Base-by-base conservation (phyloP, 2,329 filamentous ascomycete species). In the Aspergillus quadricinctus region DNA sequence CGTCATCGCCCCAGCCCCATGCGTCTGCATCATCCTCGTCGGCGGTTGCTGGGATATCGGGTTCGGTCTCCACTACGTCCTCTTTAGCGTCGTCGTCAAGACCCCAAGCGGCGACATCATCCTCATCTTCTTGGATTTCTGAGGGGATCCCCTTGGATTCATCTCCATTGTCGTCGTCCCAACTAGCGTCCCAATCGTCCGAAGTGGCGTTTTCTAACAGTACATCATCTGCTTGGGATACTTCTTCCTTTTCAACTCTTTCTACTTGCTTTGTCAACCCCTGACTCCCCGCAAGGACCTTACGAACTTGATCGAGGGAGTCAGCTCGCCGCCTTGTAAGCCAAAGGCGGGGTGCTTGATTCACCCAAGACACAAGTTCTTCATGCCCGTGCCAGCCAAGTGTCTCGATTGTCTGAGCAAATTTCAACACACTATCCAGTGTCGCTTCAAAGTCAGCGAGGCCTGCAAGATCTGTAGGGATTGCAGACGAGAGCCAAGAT, bases 1-100 rank as follows among this genome's bases (percentile, higher is more conserved):
- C 74, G 6, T 88, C 88, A 40, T 92, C 91, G 23, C 85, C 89
- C 90, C 92, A 96, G 3, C 89, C 91, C 89, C 91, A 95, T 27
- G 90, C 89, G 58, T 90, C 89, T 7, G 64, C 69, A 52, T 74
- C 74, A 54, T 75, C 75, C 4, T 74, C 72, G 37, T 68, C 70
- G 7, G 61, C 52, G 10, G 50, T 35, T 43, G 53, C 46, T 41
- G 49, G 31, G 25, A 56, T 52, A 29, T 61, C 55, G 27, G 54
- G 58, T 31, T 67, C 61, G 6, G 61, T 31, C 35, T 64, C 60
- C 31, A 49, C 29, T 23, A 60, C 46, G 9, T 64, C 66, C 9
- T 68, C 61, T 11, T 64, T 64, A 5, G 69, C 66, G 37, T 77
- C 75, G 11, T 78, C 75, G 54, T 81, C 78, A 28, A 81, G 71